Base-by-base conservation (phyloP, 2,329 filamentous ascomycete species). In the Aureobasidium lini region DNA sequence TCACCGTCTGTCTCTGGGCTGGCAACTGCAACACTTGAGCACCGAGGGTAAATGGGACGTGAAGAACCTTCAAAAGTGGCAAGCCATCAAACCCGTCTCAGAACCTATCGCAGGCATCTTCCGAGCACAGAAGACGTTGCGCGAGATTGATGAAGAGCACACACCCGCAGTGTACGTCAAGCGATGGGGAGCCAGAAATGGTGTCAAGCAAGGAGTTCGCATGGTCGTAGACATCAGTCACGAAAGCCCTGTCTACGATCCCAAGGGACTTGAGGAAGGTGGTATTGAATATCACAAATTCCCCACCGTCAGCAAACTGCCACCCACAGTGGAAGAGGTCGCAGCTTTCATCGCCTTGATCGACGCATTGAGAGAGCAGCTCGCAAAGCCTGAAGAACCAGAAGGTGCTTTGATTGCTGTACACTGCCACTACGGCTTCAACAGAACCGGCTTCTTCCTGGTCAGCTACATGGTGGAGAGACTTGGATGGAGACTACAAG, bases 21-120 rank as follows among this genome's bases (percentile, higher is more conserved):
- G 93, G 92, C 93, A 97, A 73, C 79, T 97, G 15, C 88, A 93
- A 66, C 87, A 94, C 67, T 83, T 97, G 28, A 90, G 88, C 2
- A 90, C 88, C 1, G 89, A 91, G 65, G 92, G 92, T 3, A 97
- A 97, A 75, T 97, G 93, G 93, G 93, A 96, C 69, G 90, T 97
- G 65, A 97, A 97, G 76, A 97, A 97, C 68, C 79, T 96, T 10
- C 85, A 83, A 61, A 97, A 97, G 70, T 97, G 93, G 93, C 83
- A 89, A 71, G 84, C 84, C 16, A 88, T 95, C 0, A 74, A 77
- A 1, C 88, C 91, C 0, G 89, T 95, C 1, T 95, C 89, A 0
- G 80, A 82, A 1, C 63, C 63, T 6, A 94, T 97, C 61, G 89
- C 82, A 0, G 84, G 84, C 13, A 78, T 91, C 4, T 96, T 96